phyloP scores from a whole-genome alignment of 116 monocot genomes.

The Thalassia testudinum region DNA sequence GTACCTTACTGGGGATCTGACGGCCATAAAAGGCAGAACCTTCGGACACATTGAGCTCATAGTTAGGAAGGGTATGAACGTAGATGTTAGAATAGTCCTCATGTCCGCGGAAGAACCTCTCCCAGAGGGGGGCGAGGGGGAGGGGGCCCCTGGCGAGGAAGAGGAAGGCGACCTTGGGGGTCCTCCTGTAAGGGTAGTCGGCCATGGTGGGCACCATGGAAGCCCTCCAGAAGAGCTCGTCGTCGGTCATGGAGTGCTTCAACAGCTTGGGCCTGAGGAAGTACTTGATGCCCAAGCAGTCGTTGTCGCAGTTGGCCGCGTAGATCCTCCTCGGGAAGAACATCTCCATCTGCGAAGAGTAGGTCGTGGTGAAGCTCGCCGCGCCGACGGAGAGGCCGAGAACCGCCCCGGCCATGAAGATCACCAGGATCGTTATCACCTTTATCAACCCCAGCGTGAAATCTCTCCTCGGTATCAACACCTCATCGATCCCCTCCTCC shows the following conservation, averaged over 20 bases:
- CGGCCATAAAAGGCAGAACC: slow-evolving; percentile 45
- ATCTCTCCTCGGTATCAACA: slow-evolving; percentile 21
- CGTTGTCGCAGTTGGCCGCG: background rate
- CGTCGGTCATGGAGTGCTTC: slow-evolving; percentile 24
- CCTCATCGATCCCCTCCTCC: too few species aligned
- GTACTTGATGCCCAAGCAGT: background rate
- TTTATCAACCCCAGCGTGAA: slow-evolving; percentile 26
- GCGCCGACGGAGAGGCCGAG: slow-evolving; percentile 34
- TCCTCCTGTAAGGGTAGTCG: slow-evolving; percentile 5
- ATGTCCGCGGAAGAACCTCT: slow-evolving; percentile 47
- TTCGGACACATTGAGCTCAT: slow-evolving; percentile 27
- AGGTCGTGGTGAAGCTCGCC: slow-evolving; percentile 14
- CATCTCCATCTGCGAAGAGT: slow-evolving; percentile 1
- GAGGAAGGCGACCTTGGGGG: slow-evolving; percentile 33
- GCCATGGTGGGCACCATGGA: slow-evolving; percentile 16
- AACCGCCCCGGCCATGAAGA: slow-evolving; percentile 48
- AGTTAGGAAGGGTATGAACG: slow-evolving; percentile 49
- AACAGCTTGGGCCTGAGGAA: background rate
- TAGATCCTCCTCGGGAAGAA: background rate
- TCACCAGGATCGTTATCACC: slow-evolving; percentile 25
- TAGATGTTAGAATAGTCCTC: slow-evolving; percentile 45
- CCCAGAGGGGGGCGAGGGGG: slow-evolving; percentile 22
- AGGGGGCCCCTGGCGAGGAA: slow-evolving; percentile 19
- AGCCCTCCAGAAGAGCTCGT: slow-evolving; percentile 37
- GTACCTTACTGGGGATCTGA: slow-evolving; percentile 70